These are phyloP conservation scores for Schizonepeta tenuifolia DNA, from an alignment of 257 asterid genomes.

Conservation along the genomic window DNA sequence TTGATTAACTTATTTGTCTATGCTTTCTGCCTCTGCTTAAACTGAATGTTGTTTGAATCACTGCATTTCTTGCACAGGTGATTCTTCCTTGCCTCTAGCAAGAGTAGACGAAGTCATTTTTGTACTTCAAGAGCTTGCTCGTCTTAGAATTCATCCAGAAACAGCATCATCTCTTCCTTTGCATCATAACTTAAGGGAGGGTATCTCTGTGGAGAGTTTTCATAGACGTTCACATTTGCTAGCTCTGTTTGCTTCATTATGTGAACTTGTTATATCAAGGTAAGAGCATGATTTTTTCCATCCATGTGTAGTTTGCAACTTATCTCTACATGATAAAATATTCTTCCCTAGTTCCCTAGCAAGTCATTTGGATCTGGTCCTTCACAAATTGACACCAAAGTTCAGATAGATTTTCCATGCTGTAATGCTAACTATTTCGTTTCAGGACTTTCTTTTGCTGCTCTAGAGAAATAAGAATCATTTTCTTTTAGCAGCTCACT, in stretches of 20 bases:
- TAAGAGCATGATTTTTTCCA: constrained; percentile 39
- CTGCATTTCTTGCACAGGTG: constrained; percentile 56
- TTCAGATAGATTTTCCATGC: background rate
- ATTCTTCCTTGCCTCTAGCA: constrained; percentile 73
- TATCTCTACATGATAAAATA: constrained; percentile 19
- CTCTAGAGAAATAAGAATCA: background rate
- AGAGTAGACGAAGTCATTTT: constrained; percentile 83
- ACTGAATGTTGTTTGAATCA: constrained; percentile 21
- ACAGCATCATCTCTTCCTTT: constrained; percentile 79
- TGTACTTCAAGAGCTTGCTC: constrained; percentile 88
- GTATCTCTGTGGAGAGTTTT: constrained; percentile 42
- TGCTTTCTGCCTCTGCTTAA: background rate
- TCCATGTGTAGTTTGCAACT: constrained; percentile 5
- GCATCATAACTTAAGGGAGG: constrained; percentile 60
- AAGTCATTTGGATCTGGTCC: constrained; percentile 7
- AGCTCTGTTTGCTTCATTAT: constrained; percentile 81
- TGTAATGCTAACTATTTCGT: background rate
- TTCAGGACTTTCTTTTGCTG: background rate
- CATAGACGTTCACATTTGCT: constrained; percentile 75
- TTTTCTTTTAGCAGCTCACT: background rate
- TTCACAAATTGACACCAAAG: background rate
- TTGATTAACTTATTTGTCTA: constrained; percentile 16
- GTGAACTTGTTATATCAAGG: constrained; percentile 97
- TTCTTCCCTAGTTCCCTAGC: constrained; percentile 14
- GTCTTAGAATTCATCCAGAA: constrained; percentile 73